Evolutionary conservation across 192 early-diverging fungal genomes (phyloP).

Genomic region (Linnemannia exigua): DNA sequence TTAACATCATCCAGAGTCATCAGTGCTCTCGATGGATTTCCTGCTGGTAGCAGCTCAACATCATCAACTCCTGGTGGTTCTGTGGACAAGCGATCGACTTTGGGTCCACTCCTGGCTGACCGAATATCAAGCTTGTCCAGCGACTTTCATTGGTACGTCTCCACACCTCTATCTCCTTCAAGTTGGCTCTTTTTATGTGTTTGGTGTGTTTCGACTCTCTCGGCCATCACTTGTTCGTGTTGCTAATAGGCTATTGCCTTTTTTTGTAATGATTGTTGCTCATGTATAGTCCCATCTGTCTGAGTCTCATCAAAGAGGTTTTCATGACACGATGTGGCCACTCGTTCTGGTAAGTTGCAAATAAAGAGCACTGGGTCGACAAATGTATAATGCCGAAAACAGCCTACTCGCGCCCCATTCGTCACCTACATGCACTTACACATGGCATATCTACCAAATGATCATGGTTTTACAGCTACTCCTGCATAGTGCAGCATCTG

Average conservation of each 20-base stretch:
- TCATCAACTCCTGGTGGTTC: not conserved
- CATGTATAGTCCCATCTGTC: conserved; percentile 78
- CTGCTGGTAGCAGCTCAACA: not conserved
- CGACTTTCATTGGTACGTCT: conserved; percentile 38
- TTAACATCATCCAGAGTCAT: conserved; percentile 24
- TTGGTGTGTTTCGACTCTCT: not conserved
- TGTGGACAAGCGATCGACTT: not conserved
- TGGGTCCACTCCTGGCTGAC: conserved; percentile 5
- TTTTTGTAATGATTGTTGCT: not conserved
- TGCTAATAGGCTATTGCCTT: not conserved
- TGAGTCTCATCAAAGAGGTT: conserved; percentile 77
- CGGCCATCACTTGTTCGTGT: not conserved
- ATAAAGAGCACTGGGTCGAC: not conserved
- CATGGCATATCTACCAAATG: not conserved
- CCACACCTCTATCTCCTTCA: too few relatives aligned
- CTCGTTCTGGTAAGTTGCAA: conserved; percentile 78
- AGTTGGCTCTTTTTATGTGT: not conserved
- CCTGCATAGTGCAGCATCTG: conserved; percentile 82
- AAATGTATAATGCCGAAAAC: not conserved
- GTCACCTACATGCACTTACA: not conserved
- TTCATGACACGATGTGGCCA: conserved; percentile 89
- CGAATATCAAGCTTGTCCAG: conserved; percentile 15
- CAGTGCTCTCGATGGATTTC: not conserved
- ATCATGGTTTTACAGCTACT: conserved; percentile 60
- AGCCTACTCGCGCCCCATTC: not conserved